Percentiles rank a stretch among this genome's conserved stretches.
Evolutionary conservation across 2,329 filamentous ascomycete species (phyloP).

Genomic region (Botryotinia convoluta): DNA sequence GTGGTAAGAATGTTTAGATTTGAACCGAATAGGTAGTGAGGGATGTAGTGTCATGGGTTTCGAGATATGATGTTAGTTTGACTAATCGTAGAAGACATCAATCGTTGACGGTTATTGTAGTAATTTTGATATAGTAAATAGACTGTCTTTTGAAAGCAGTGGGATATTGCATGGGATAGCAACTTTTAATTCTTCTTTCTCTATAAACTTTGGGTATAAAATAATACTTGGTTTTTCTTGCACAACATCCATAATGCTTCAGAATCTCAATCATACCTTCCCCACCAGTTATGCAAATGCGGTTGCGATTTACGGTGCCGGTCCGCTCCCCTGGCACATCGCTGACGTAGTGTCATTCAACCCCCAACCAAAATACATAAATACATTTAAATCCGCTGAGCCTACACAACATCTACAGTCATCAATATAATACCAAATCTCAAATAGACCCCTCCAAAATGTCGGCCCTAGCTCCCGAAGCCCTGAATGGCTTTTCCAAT

Average conservation of each 20-base stretch:
- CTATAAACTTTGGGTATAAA: not conserved
- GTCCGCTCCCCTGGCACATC: not conserved
- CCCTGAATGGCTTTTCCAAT: slow-evolving; percentile 56
- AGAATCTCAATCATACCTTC: not conserved
- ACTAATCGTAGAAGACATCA: not conserved
- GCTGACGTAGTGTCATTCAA: not conserved
- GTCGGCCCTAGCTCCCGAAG: slow-evolving; percentile 28
- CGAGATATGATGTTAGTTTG: not conserved
- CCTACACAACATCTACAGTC: not conserved
- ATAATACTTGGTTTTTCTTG: not conserved
- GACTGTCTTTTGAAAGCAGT: not conserved
- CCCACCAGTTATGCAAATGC: not conserved
- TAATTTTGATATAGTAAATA: not conserved
- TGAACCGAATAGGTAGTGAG: not conserved
- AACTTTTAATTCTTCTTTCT: not conserved
- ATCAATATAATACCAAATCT: not conserved
- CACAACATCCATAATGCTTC: not conserved
- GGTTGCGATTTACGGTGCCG: slow-evolving; percentile 2
- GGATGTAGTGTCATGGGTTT: not conserved
- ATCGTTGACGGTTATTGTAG: not conserved
- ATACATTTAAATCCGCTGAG: not conserved
- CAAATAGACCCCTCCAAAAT: not conserved
- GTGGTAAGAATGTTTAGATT: not conserved
- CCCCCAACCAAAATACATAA: not conserved
- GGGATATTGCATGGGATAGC: not conserved